Percentiles rank a stretch among this genome's conserved stretches.
phyloP scores from a whole-genome alignment of 768 basidiomycete genomes.

The Leccinum longicurvipes region DNA sequence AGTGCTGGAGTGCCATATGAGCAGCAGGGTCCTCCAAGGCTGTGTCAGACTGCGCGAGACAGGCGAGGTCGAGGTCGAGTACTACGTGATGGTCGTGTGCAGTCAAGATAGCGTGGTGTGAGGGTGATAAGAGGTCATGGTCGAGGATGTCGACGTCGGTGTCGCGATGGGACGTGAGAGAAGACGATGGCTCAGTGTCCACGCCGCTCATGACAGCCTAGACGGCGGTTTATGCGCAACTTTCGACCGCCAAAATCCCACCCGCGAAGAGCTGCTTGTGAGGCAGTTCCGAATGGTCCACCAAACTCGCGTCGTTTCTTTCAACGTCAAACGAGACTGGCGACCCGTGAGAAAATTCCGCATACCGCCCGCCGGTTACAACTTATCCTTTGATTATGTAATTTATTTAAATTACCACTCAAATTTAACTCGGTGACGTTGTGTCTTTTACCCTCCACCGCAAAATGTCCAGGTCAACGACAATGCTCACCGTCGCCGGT shows the following conservation, averaged over 20 bases:
- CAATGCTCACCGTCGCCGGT: conserved; percentile 40
- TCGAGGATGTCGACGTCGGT: conserved; percentile 32
- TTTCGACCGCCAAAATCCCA: conserved; percentile 21
- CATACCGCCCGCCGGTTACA: conserved; percentile 8
- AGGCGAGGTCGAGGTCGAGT: conserved; percentile 28
- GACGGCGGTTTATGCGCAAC: conserved; percentile 19
- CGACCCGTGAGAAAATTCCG: conserved; percentile 20
- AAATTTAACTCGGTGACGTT: neutral
- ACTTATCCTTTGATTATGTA: conserved; percentile 25
- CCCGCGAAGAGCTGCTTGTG: conserved; percentile 20
- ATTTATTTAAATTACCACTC: conserved; percentile 5
- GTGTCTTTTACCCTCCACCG: neutral
- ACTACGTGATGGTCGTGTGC: conserved; percentile 33
- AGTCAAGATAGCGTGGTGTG: conserved; percentile 27
- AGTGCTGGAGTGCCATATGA: conserved; percentile 28
- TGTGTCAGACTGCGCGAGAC: conserved; percentile 26
- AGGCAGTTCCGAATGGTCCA: conserved; percentile 14
- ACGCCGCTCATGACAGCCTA: conserved; percentile 41
- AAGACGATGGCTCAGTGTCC: conserved; percentile 32
- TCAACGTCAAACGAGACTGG: conserved; percentile 24
- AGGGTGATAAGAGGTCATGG: conserved; percentile 32
- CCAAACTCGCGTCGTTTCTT: conserved; percentile 20
- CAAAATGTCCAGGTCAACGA: conserved; percentile 35
- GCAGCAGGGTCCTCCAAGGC: conserved; percentile 24
- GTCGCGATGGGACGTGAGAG: conserved; percentile 30